A percentile compares a stretch with the other conserved stretches of the same genome.
phyloP scores from a whole-genome alignment of 495 filamentous ascomycete genomes.

The Hypoxylon fuscum region DNA sequence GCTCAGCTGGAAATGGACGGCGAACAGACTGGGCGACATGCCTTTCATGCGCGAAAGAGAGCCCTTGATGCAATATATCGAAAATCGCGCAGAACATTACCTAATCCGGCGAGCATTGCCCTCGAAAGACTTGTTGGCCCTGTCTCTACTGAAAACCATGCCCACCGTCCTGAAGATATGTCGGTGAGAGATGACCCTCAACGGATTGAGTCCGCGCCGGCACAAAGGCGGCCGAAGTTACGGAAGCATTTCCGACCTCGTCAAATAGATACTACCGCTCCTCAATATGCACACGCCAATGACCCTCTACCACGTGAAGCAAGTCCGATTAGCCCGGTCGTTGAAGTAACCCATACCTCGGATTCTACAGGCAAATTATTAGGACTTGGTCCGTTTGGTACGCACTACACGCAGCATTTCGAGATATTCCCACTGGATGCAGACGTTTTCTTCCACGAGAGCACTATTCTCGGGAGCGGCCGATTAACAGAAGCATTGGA shows the following conservation, averaged over 20 bases:
- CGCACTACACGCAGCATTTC: constrained; percentile 79
- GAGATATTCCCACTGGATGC: constrained; percentile 70
- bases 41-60: constrained; percentile 55
- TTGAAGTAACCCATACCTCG: constrained; percentile 27
- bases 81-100: constrained; percentile 46
- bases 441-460: constrained; percentile 79
- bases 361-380: constrained; percentile 55
- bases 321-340: constrained; percentile 19
- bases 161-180: constrained; percentile 21
- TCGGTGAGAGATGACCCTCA: constrained; percentile 32
- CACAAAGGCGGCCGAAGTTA: constrained; percentile 40
- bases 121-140: constrained; percentile 41
- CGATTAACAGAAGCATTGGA: constrained; percentile 64
- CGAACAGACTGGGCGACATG: constrained; percentile 34
- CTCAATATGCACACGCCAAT: constrained; percentile 59
- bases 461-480: constrained; percentile 79
- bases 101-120: constrained; percentile 27
- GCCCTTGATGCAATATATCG: constrained; percentile 58
- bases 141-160: constrained; percentile 23
- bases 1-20: constrained; percentile 60
- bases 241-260: constrained; percentile 62
- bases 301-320: constrained; percentile 52
- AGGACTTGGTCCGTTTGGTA: constrained; percentile 67
- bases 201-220: constrained; percentile 41
- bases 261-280: constrained; percentile 59